phyloP scores from a whole-genome alignment of 2,329 filamentous ascomycete genomes.

The Colletotrichum orbiculare region DNA sequence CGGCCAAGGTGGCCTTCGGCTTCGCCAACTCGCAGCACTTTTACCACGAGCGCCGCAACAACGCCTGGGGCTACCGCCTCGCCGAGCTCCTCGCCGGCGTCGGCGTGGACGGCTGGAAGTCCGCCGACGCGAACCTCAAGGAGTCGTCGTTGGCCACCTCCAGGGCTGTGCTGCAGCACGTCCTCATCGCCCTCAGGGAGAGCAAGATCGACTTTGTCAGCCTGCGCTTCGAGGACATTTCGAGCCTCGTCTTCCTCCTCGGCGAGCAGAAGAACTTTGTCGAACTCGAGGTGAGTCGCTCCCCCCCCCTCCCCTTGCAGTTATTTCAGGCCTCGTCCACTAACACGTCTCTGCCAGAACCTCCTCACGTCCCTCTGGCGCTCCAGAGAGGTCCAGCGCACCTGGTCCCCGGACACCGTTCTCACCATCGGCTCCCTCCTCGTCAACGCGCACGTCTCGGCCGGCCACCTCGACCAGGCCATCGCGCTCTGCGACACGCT shows the following conservation, averaged over 20 bases:
- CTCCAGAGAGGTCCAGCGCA: slow-evolving; percentile 48
- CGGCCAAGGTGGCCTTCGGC: slow-evolving; percentile 54
- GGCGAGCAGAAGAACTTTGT: slow-evolving; percentile 58
- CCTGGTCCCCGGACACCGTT: slow-evolving; percentile 44
- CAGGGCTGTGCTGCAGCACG: slow-evolving; percentile 35
- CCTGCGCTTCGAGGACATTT: slow-evolving; percentile 56
- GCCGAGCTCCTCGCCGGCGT: slow-evolving; percentile 57
- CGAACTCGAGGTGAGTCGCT: slow-evolving; percentile 51
- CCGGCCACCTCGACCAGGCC: slow-evolving; percentile 42
- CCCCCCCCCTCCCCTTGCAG: too few relatives aligned
- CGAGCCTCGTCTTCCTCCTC: slow-evolving; percentile 57
- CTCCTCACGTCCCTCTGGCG: slow-evolving; percentile 47
- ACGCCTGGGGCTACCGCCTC: slow-evolving; percentile 57
- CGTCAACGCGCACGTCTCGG: slow-evolving; percentile 46
- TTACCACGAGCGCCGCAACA: slow-evolving; percentile 51
- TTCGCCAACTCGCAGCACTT: slow-evolving; percentile 55
- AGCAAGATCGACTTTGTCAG: slow-evolving; percentile 56
- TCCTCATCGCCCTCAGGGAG: slow-evolving; percentile 54
- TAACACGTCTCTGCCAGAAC: slow-evolving; percentile 29
- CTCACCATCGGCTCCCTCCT: slow-evolving; percentile 45
- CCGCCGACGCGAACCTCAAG: slow-evolving; percentile 46
- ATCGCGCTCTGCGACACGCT: slow-evolving; percentile 45
- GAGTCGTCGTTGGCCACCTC: slow-evolving; percentile 36
- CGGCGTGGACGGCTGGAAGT: slow-evolving; percentile 41
- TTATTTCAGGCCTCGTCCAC: neutral